Percentiles rank a stretch among this genome's conserved stretches.
phyloP scores from a whole-genome alignment of 148 eudicot genomes.

The Cornus suecica region DNA sequence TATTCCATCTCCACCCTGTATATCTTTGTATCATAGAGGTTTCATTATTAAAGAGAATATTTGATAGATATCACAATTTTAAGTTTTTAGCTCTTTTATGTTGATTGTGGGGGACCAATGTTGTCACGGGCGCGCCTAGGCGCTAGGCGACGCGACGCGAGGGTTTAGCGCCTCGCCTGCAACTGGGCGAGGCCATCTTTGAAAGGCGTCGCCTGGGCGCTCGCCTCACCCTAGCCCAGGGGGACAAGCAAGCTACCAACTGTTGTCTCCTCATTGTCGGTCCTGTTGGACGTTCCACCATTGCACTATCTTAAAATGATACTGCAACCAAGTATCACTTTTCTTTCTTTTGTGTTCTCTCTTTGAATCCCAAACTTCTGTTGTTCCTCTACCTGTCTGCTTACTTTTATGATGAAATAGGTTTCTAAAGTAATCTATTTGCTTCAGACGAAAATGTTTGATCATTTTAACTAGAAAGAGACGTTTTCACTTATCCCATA shows the following conservation, averaged over 20 bases:
- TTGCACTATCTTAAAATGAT: too few relatives aligned
- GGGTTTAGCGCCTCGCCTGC: too few relatives aligned
- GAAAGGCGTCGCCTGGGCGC: too few relatives aligned
- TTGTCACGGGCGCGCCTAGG: too few relatives aligned
- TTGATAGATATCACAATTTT: neutral
- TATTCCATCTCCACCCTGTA: neutral
- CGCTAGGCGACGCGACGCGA: too few relatives aligned
- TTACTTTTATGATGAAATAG: neutral
- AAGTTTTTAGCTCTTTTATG: neutral
- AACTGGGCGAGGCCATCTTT: too few relatives aligned
- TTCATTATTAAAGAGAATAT: neutral
- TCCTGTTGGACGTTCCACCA: too few relatives aligned
- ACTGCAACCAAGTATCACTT: too few relatives aligned
- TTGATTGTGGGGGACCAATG: too few relatives aligned
- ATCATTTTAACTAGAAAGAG: neutral
- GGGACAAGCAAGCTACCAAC: neutral
- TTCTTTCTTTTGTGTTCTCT: neutral
- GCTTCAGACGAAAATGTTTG: neutral
- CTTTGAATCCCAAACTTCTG: neutral
- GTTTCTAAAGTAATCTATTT: neutral
- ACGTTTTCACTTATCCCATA: neutral
- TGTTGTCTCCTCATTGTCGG: neutral
- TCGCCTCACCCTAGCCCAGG: too few relatives aligned
- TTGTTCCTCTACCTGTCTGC: too few relatives aligned
- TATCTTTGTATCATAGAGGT: neutral